phyloP scores from a whole-genome alignment of 331 rosid species.

The Cydonia oblonga region DNA sequence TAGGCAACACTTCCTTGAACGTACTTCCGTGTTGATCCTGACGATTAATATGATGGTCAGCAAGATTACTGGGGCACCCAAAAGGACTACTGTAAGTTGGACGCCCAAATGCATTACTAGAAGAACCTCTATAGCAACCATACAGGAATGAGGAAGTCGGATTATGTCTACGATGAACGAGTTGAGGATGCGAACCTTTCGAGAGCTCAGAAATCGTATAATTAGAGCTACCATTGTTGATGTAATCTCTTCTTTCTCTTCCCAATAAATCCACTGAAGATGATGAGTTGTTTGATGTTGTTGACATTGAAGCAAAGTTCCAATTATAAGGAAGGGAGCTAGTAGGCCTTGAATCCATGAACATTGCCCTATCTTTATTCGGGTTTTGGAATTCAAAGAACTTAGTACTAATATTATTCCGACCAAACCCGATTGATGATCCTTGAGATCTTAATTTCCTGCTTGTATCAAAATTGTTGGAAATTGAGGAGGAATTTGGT shows the following conservation, averaged over 20 bases:
- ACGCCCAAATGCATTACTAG: slow-evolving; percentile 8
- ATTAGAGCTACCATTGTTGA: slow-evolving; percentile 15
- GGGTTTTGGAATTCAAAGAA: slow-evolving; percentile 31
- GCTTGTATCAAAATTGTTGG: slow-evolving; percentile 15
- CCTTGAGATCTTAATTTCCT: slow-evolving; percentile 15
- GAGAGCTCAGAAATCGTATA: slow-evolving; percentile 20
- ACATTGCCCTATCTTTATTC: slow-evolving; percentile 10
- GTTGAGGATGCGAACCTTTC: slow-evolving; percentile 22
- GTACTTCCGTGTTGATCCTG: slow-evolving; percentile 10
- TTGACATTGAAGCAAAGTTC: slow-evolving; percentile 42
- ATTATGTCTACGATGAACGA: neutral
- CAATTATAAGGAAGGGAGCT: slow-evolving; percentile 26
- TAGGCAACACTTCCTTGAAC: slow-evolving; percentile 15
- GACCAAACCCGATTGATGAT: slow-evolving; percentile 19
- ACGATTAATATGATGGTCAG: neutral
- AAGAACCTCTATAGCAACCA: slow-evolving; percentile 3
- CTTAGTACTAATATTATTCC: slow-evolving; percentile 9
- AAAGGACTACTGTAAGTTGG: slow-evolving; percentile 10
- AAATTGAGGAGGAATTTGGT: neutral
- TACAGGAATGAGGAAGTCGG: neutral
- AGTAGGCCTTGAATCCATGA: slow-evolving; percentile 14
- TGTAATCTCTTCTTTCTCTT: slow-evolving; percentile 21
- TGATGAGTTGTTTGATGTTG: slow-evolving; percentile 12
- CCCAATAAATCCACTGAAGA: slow-evolving; percentile 3
- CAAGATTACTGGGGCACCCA: slow-evolving; percentile 20